Percentiles rank a stretch among this genome's conserved stretches.
Conservation (phyloP, 208 protist genomes). For the Acanthamoeba triangularis region DNA sequence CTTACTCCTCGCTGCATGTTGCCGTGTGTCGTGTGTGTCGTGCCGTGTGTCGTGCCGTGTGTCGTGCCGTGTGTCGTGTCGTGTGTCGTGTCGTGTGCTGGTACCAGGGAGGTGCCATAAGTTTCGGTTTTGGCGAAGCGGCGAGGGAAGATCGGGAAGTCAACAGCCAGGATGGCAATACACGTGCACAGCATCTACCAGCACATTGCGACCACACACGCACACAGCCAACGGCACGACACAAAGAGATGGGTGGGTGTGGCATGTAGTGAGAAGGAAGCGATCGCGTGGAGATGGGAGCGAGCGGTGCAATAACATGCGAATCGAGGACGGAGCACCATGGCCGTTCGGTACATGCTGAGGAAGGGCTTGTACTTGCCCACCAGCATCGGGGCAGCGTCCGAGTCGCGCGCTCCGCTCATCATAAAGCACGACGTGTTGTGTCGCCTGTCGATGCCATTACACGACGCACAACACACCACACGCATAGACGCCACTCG, state of each 20-base stretch:
- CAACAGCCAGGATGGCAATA: conserved; percentile 91
- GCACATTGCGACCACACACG: neutral
- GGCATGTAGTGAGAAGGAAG: neutral
- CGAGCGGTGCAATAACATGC: no score
- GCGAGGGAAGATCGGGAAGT: conserved; percentile 92
- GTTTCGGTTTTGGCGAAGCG: conserved; percentile 93
- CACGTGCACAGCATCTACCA: conserved; percentile 86
- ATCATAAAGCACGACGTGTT: neutral
- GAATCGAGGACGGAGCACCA: neutral
- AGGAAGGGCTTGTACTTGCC: conserved; percentile 55
- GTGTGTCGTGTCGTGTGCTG: no score
- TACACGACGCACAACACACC: neutral
- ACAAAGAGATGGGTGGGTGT: neutral
- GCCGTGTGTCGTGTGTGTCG: neutral
- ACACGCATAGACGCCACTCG: no score
- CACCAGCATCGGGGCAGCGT: neutral
- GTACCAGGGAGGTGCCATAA: conserved; percentile 89
- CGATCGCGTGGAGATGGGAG: neutral
- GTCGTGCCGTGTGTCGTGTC: no score
- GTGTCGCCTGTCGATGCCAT: neutral
- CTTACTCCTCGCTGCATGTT: no score
- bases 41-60: no score
- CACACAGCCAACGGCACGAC: neutral
- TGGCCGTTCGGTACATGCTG: conserved; percentile 6
- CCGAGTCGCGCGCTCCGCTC: neutral